Percentiles rank a stretch among this genome's conserved stretches.
phyloP scores from a whole-genome alignment of 352 stramenopile genomes.

The Pythium brachiatum region DNA sequence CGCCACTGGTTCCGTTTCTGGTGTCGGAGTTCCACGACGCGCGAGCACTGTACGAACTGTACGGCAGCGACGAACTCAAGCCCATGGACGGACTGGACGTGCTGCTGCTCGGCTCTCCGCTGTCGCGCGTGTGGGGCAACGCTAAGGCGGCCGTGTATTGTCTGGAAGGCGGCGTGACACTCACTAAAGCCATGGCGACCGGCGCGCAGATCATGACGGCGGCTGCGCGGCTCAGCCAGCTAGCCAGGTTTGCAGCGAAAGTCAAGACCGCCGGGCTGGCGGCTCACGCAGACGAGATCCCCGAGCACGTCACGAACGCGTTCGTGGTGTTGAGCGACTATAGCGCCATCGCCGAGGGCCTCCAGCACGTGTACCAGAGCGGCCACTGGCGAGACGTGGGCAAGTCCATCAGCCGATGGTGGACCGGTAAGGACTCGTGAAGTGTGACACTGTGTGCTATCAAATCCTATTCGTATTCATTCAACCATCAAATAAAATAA shows the following conservation, averaged over 20 bases:
- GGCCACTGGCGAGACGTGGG: constrained; percentile 52
- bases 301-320: constrained; percentile 54
- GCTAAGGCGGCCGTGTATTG: constrained; percentile 67
- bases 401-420: constrained; percentile 42
- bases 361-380: constrained; percentile 53
- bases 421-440: constrained; percentile 17
- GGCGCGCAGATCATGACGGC: constrained; percentile 56
- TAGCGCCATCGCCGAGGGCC: constrained; percentile 54
- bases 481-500: constrained; percentile 13
- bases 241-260: constrained; percentile 46
- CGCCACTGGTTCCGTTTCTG: constrained; percentile 54
- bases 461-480: constrained; percentile 11
- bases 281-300: constrained; percentile 51
- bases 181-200: constrained; percentile 57
- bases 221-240: constrained; percentile 41
- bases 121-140: constrained; percentile 74
- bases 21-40: constrained; percentile 42
- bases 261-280: constrained; percentile 50
- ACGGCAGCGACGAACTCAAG: constrained; percentile 38
- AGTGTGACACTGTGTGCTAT: neutral
- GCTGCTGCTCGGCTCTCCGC: constrained; percentile 62
- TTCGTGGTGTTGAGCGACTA: constrained; percentile 58
- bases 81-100: constrained; percentile 64
- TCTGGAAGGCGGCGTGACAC: constrained; percentile 59
- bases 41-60: constrained; percentile 32